phyloP scores from a whole-genome alignment of 257 asterid genomes.

The Solanum medicagineum region DNA sequence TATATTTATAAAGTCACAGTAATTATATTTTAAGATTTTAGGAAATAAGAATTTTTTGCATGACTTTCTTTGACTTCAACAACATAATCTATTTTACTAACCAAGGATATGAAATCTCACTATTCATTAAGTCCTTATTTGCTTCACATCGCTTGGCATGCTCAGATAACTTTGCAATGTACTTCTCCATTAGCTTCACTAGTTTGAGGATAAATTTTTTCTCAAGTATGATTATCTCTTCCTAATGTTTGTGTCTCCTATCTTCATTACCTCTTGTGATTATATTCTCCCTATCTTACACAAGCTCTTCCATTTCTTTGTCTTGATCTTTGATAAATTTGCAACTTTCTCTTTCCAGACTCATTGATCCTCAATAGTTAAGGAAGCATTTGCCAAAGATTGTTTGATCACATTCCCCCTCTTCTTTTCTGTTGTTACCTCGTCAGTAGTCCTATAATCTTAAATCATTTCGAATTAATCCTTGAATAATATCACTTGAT shows the following conservation, averaged over 20 bases:
- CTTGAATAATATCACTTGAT: conserved; percentile 34
- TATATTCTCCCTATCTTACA: not conserved
- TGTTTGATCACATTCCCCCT: not conserved
- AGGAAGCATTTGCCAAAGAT: not conserved
- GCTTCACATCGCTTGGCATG: no score
- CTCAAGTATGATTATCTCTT: not conserved
- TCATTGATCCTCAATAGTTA: not conserved
- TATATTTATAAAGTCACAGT: no score
- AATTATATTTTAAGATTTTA: no score
- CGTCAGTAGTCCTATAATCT: conserved; percentile 28
- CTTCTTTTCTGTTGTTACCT: not conserved
- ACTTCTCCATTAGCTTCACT: no score
- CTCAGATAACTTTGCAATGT: not conserved
- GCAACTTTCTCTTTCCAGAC: not conserved
- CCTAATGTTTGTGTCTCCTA: not conserved
- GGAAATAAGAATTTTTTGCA: no score
- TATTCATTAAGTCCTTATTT: no score
- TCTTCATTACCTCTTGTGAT: not conserved
- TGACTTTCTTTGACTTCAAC: no score
- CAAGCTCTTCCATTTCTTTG: no score
- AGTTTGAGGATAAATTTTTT: no score
- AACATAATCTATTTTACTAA: no score
- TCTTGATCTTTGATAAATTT: no score
- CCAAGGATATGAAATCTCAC: no score
- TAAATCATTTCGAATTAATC: conserved; percentile 28